Base-by-base conservation (phyloP, 2,329 filamentous ascomycete species). In the Endothia cerciana region DNA sequence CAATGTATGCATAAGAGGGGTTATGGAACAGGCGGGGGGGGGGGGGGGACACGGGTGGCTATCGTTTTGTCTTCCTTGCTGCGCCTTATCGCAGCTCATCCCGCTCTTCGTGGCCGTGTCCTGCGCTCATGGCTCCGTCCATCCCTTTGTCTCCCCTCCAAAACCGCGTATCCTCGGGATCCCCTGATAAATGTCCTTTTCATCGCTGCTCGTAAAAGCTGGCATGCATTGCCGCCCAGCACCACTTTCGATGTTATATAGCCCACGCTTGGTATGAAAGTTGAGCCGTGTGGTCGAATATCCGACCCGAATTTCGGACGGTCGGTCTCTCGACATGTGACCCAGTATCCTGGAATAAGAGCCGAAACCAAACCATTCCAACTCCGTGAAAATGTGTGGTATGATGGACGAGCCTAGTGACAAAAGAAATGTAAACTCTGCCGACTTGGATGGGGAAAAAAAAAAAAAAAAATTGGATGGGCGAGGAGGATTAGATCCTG, bases 381-480 rank as follows among this genome's bases (percentile, higher is more conserved):
- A 51, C 59, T 36, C 59, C 59, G 36, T 51, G 59, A 25, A 51
- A 61, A 61, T 49, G 28, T 61, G 33, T 28, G 58, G 43, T 38
- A 61, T 13, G n/a, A 15, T n/a, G 17, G 28, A 38, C 5, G 40
- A 25, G n/a, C 28, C 30, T 28, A 51, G 17, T n/a, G 25, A 49
- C 47, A 51, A 51, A 51, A 51, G 47, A 17, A 51, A 51, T 51
- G 47, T 25, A 30, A 28, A 17, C 7, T 43, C 17, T 28, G 25
- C 41, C 58, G 41, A 47, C 33, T 19, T 25, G 40, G 4, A 30
- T 43, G 57, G n/a, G n/a, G n/a, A n/a, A n/a, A n/a, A n/a, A n/a
- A n/a, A n/a, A n/a, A n/a, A n/a, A n/a, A n/a, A n/a, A 2, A 45
- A 45, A 47, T 13, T 36, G 2, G 45, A 36, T 51, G 25, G 47